These are phyloP conservation scores for Orbilia oligospora DNA, from an alignment of 2,329 filamentous ascomycete genomes.

Conservation along the genomic window DNA sequence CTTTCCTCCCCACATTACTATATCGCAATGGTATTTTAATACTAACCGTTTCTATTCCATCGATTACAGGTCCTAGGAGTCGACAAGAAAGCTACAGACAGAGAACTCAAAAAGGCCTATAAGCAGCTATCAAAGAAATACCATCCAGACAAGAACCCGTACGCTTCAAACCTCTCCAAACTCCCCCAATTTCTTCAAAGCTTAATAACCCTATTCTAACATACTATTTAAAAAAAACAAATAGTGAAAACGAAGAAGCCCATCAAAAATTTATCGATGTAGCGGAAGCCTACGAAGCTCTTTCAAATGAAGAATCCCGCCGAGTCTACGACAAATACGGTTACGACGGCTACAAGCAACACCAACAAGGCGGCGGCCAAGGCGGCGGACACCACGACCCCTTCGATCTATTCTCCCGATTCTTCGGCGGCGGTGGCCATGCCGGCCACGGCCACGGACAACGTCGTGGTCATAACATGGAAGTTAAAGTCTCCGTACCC, in stretches of 20 bases:
- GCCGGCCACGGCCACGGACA: conserved; percentile 77
- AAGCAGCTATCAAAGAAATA: conserved; percentile 92
- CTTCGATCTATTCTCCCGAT: conserved; percentile 95
- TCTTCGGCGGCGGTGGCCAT: conserved; percentile 91
- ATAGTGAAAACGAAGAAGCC: conserved; percentile 81
- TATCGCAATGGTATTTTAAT: neutral
- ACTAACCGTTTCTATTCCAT: neutral
- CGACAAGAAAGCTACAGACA: conserved; percentile 82
- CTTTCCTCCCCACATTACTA: neutral
- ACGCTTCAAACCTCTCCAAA: conserved; percentile 66
- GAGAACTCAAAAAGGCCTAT: conserved; percentile 94
- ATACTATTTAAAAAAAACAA: neutral
- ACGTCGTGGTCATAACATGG: conserved; percentile 87
- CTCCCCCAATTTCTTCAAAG: neutral
- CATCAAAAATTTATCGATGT: conserved; percentile 94
- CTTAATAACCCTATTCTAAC: neutral
- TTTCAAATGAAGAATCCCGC: conserved; percentile 83
- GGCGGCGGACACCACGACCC: conserved; percentile 79
- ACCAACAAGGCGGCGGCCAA: conserved; percentile 78
- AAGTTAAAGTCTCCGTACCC: conserved; percentile 83
- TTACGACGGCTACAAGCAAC: conserved; percentile 89
- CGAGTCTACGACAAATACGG: conserved; percentile 95
- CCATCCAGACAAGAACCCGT: conserved; percentile 99
- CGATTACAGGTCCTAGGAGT: conserved; percentile 80
- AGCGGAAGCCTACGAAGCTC: conserved; percentile 93